Evolutionary conservation across 768 basidiomycete species (phyloP), one percentile per base, ranked within the genome.

Genomic region (Tylopilus subfusipes): DNA sequence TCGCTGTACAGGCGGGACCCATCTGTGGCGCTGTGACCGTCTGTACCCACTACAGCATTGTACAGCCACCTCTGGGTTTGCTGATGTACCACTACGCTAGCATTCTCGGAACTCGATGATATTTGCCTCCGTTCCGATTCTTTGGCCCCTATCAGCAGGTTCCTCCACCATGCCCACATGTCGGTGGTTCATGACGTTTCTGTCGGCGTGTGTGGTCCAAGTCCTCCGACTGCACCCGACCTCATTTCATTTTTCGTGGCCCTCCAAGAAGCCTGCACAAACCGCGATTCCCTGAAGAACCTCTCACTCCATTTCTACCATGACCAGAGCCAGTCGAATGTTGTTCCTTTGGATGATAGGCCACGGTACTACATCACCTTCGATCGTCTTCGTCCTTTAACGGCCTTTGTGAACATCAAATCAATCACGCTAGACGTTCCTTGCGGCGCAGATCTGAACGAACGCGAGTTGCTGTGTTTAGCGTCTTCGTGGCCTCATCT

Each of bases 361-460:
- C 8, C 36, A 0, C 21, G 34, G 4, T 36, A 39, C 42, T 13
- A 42, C 31, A 36, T 55, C 34, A 55, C 47, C 14, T 54, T 54
- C 34, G 12, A 33, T 33, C 31, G 31, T 13, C 31, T 33, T 33
- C 31, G 31, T 33, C 31, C 31, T 13, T 13, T 33, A 12, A 33
- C 31, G 13, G 31, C 13, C 31, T 62, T 59, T 13, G 25, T 0
- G 7, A 58, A 62, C 27, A 44, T 59, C 42, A 53, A 21, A 10
- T 38, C 22, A 2, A 31, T 62, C 19, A 22, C 4, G 10, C 42
- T 63, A 30, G 16, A 48, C 29, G 36, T 51, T n/a, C 22, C 31
- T 21, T 55, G 34, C 7, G n/a, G 12, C 31, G 13, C 13, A 12
- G 31, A 33, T 33, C 31, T 33, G 11, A 33, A 33, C 31, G 31